Percentiles rank a stretch among this genome's conserved stretches.
Evolutionary conservation across 345 rosid genomes (phyloP).

Genomic region (Moringa oleifera): DNA sequence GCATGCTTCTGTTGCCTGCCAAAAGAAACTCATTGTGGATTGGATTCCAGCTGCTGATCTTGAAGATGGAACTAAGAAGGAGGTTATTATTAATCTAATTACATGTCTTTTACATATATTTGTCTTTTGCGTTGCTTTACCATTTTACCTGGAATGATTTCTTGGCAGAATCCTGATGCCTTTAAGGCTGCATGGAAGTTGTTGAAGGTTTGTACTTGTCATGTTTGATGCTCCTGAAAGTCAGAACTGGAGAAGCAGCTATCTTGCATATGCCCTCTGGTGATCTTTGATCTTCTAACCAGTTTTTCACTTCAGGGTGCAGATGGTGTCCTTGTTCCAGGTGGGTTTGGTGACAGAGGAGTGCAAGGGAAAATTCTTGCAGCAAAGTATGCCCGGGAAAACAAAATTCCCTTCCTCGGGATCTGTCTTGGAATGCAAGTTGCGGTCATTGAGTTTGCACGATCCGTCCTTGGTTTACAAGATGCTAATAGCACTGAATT

Average conservation of each 20-base stretch:
- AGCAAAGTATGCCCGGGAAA: constrained; percentile 87
- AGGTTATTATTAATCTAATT: constrained; percentile 35
- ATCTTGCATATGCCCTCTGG: background rate
- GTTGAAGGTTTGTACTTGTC: constrained; percentile 52
- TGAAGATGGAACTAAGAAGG: constrained; percentile 46
- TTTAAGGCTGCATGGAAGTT: constrained; percentile 71
- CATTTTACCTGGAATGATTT: constrained; percentile 18
- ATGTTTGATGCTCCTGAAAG: background rate
- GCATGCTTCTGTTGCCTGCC: constrained; percentile 79
- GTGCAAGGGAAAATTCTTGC: constrained; percentile 91
- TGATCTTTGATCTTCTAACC: constrained; percentile 8
- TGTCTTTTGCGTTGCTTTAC: constrained; percentile 3
- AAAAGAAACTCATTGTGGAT: constrained; percentile 71
- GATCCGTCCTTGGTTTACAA: constrained; percentile 58
- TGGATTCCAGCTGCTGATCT: constrained; percentile 94
- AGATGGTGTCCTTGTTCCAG: constrained; percentile 92
- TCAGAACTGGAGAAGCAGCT: too few relatives aligned
- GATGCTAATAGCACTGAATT: constrained; percentile 95
- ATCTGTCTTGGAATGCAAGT: constrained; percentile 97
- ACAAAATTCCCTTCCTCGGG: constrained; percentile 79
- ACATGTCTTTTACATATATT: constrained; percentile 5
- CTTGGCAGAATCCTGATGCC: constrained; percentile 68
- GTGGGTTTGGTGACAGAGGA: constrained; percentile 97
- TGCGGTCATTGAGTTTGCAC: constrained; percentile 91
- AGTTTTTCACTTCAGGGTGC: constrained; percentile 54